Percentiles rank a stretch among this genome's conserved stretches.
phyloP scores from a whole-genome alignment of 768 basidiomycete species.

The Suillus hirtellus region DNA sequence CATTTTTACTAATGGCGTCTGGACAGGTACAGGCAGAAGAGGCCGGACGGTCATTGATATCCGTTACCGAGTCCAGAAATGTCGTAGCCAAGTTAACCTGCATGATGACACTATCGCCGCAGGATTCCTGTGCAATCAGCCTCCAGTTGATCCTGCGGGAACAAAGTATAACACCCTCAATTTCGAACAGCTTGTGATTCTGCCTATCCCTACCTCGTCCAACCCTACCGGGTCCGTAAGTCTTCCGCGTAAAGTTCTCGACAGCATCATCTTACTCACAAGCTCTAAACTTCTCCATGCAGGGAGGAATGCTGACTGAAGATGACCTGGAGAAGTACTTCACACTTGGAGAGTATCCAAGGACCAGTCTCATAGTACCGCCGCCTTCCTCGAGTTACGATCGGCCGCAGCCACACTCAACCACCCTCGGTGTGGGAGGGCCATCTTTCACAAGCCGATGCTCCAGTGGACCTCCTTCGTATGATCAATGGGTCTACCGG shows the following conservation, averaged over 20 bases:
- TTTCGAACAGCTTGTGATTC: too few species aligned
- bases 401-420: constrained; percentile 1
- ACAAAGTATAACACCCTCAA: too few species aligned
- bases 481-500: constrained; percentile 4
- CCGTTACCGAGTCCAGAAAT: too few species aligned
- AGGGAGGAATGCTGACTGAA: constrained; percentile 5
- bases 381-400: not conserved
- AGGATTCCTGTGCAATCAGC: too few species aligned
- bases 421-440: not conserved
- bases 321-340: constrained; percentile 7
- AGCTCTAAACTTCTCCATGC: not conserved
- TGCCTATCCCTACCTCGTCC: too few species aligned
- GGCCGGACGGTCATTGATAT: too few species aligned
- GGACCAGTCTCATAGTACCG: not conserved
- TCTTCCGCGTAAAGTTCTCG: not conserved
- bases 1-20: too few species aligned
- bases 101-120: too few species aligned
- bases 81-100: too few species aligned
- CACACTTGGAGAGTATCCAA: not conserved
- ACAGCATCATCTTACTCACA: not conserved
- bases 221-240: not conserved
- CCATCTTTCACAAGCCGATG: not conserved
- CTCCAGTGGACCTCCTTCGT: not conserved
- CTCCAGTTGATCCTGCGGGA: too few species aligned
- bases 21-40: too few species aligned